Evolutionary conservation across 1,284 basidiomycete genomes (phyloP), one percentile per base, ranked within the genome.

Genomic region (Trichosporon coremiiforme): DNA sequence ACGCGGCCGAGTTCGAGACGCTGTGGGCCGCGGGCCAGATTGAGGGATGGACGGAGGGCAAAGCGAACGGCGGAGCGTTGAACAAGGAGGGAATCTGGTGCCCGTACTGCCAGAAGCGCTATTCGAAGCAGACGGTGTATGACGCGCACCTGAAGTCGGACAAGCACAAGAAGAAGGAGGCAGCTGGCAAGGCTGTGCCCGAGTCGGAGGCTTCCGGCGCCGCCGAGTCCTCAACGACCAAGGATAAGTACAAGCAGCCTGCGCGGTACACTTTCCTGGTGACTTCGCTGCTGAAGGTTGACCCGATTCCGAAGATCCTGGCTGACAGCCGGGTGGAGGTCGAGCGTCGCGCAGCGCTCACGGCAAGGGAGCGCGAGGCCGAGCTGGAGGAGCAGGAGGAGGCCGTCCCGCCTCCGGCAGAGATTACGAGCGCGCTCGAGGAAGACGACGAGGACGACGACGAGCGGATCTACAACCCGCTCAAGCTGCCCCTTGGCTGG

Each of bases 71-170:
- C 10, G 76, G 75, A 7, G 76, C 73, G 15, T 86, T 84, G 29
- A 85, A 85, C 62, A 86, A 83, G 1, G 72, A 74, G 29, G 93
- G 94, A 0, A 93, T 98, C 69, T 99, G 96, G 96, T 99, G 97
- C 86, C 86, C 90, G 64, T 93, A 94, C 67, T 99, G 95, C 80
- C 92, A 95, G 82, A 95, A 95, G 79, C 86, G 88, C 72, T 99
- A 98, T 82, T 89, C 95, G 13, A 99, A 98, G 82, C 93, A 98
- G 82, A 98, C 96, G 0, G 97, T 99, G 4, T 99, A 95, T 83
- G 94, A 98, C 77, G 95, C 94, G 4, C 97, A 99, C 81, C 85
- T 99, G 64, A 93, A 89, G 9, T 96, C 94, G 35, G 95, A 94
- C 83, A 98, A 95, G 82, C 97, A 99, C 81, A 85, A 93, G 79